Conservation (phyloP, 768 basidiomycete species). For the Phylloporus sp. region DNA sequence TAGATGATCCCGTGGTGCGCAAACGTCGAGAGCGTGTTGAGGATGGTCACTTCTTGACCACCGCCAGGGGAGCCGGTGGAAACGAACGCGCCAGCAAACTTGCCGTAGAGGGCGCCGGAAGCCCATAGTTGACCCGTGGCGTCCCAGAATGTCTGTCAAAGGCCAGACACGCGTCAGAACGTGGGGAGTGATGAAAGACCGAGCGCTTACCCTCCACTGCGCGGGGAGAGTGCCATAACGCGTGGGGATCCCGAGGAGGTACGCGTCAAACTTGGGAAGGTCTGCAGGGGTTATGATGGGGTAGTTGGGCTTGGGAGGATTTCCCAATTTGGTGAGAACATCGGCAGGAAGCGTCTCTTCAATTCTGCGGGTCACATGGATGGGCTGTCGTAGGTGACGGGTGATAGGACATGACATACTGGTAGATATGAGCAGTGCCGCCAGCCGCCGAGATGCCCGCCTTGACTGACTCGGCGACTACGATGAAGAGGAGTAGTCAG, state of each 20-base stretch:
- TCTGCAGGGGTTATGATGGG: conserved; percentile 12
- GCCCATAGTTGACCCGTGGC: conserved; percentile 66
- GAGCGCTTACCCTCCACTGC: conserved; percentile 55
- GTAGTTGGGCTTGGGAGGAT: conserved; percentile 65
- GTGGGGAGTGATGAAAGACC: neutral
- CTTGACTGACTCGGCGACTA: conserved; percentile 62
- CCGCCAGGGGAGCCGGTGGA: conserved; percentile 69
- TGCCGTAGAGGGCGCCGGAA: conserved; percentile 59
- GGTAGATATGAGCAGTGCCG: conserved; percentile 50
- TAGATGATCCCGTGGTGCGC: conserved; percentile 70
- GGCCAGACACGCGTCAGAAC: neutral
- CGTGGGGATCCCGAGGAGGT: conserved; percentile 42
- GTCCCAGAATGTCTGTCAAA: conserved; percentile 68
- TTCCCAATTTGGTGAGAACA: conserved; percentile 63
- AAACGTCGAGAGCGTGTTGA: conserved; percentile 53
- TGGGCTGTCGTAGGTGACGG: neutral
- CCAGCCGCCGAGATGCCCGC: conserved; percentile 46
- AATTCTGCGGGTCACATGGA: conserved; percentile 41
- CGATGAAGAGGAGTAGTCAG: conserved; percentile 1
- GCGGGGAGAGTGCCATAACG: conserved; percentile 46
- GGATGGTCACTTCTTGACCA: conserved; percentile 64
- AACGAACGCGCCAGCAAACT: conserved; percentile 73
- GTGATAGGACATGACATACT: conserved; percentile 41
- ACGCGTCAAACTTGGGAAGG: conserved; percentile 32
- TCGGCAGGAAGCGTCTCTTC: conserved; percentile 74